phyloP scores from a whole-genome alignment of 306 rosid species.

The apple (Malus domestica) region DNA sequence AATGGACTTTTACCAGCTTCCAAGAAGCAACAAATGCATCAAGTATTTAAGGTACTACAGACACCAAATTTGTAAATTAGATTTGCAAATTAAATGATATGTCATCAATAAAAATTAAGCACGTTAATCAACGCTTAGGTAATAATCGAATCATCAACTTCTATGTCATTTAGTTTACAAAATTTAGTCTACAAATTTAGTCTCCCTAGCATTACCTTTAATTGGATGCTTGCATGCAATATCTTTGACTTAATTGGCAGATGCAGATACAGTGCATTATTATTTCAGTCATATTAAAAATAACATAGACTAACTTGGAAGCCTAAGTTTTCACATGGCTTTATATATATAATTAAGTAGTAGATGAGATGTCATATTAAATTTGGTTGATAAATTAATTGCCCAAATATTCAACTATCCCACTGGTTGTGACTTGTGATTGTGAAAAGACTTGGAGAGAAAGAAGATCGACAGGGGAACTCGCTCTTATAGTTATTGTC shows the following conservation, averaged over 20 bases:
- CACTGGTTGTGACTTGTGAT: background rate
- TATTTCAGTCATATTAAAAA: too few species aligned
- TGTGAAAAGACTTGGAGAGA: background rate
- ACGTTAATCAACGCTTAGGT: too few species aligned
- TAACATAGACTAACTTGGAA: background rate
- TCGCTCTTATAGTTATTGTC: background rate
- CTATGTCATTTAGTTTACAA: too few species aligned
- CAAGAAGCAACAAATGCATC: background rate
- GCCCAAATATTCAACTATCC: background rate
- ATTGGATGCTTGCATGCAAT: background rate
- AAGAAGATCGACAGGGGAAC: background rate
- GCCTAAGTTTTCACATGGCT: background rate
- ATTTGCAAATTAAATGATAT: too few species aligned
- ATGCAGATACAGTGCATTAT: background rate
- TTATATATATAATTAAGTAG: background rate
- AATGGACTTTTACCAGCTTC: slow-evolving; percentile 23
- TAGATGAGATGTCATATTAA: background rate
- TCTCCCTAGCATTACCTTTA: too few species aligned
- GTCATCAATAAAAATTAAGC: too few species aligned
- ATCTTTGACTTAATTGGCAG: background rate
- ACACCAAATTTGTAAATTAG: too few species aligned
- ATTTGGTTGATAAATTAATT: background rate
- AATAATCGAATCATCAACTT: too few species aligned
- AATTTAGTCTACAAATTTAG: too few species aligned
- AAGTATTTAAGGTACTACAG: background rate